Conservation (phyloP, 169 alveolate genomes). For the Plasmodium blacklocki region DNA sequence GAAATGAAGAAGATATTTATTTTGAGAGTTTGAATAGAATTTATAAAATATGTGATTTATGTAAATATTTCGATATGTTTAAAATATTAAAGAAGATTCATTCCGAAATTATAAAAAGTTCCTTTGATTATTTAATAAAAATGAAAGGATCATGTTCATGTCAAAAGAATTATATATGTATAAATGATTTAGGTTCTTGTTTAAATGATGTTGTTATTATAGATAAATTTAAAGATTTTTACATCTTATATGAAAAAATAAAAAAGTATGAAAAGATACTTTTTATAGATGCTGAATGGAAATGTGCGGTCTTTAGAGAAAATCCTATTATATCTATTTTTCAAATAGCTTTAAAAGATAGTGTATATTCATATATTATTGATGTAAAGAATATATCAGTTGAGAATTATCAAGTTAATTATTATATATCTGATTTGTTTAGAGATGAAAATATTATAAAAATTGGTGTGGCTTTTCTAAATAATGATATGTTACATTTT, state of each 20-base stretch:
- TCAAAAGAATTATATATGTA: constrained; percentile 39
- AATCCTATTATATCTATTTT: constrained; percentile 48
- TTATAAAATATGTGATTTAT: constrained; percentile 51
- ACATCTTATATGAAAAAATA: constrained; percentile 28
- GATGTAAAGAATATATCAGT: constrained; percentile 44
- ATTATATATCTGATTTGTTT: constrained; percentile 50
- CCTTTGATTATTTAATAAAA: constrained; percentile 43
- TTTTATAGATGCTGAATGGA: constrained; percentile 71
- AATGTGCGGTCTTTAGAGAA: constrained; percentile 52
- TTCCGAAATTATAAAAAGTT: constrained; percentile 45
- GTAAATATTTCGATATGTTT: constrained; percentile 61
- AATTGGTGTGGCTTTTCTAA: constrained; percentile 70
- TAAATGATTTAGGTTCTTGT: constrained; percentile 53
- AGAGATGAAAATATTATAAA: constrained; percentile 58
- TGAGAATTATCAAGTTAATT: constrained; percentile 60
- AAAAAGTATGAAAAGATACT: constrained; percentile 46
- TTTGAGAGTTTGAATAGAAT: constrained; percentile 31
- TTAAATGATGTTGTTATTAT: constrained; percentile 25
- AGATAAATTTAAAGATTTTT: constrained; percentile 38
- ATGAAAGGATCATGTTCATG: constrained; percentile 48
- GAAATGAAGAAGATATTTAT: constrained; percentile 48
- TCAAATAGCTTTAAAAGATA: constrained; percentile 55
- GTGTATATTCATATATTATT: constrained; percentile 18
- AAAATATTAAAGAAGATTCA: constrained; percentile 39
- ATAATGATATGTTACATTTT: constrained; percentile 56